Percentiles rank a stretch among this genome's conserved stretches.
These are phyloP conservation scores for Calendula officinalis DNA, from an alignment of 129 eudicot species.

Conservation along the genomic window DNA sequence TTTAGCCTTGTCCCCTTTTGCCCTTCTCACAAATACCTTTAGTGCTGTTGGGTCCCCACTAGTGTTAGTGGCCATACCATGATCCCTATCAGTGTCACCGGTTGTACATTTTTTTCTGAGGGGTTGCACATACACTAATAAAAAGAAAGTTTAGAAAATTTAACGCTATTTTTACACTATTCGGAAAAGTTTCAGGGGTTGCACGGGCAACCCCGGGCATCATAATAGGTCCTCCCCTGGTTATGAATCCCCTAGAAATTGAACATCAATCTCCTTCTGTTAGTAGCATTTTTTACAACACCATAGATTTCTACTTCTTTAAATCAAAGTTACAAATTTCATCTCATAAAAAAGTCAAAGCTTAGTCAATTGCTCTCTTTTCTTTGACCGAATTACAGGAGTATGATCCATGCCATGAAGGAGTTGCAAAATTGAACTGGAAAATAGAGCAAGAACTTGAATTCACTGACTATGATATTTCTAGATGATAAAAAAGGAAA, in stretches of 20 bases:
- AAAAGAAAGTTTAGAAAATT: no score
- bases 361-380: background rate
- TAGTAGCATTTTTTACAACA: background rate
- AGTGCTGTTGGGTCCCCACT: no score
- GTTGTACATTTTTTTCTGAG: no score
- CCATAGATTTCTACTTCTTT: background rate
- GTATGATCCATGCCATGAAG: slow-evolving; percentile 78
- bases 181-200: no score
- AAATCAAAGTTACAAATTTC: background rate
- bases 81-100: no score
- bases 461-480: slow-evolving; percentile 59
- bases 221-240: no score
- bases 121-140: no score
- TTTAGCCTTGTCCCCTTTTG: no score
- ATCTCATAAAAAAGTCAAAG: background rate
- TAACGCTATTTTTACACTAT: no score
- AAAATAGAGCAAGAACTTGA: slow-evolving; percentile 77
- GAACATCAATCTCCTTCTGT: background rate
- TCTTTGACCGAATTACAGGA: slow-evolving; percentile 42
- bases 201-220: no score
- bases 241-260: background rate
- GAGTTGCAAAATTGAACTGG: slow-evolving; percentile 81
- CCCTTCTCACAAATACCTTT: no score
- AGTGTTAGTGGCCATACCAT: no score
- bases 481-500: slow-evolving; percentile 48